Evolutionary conservation across 495 filamentous ascomycete genomes (phyloP).

Genomic region (Pyronema domesticum): DNA sequence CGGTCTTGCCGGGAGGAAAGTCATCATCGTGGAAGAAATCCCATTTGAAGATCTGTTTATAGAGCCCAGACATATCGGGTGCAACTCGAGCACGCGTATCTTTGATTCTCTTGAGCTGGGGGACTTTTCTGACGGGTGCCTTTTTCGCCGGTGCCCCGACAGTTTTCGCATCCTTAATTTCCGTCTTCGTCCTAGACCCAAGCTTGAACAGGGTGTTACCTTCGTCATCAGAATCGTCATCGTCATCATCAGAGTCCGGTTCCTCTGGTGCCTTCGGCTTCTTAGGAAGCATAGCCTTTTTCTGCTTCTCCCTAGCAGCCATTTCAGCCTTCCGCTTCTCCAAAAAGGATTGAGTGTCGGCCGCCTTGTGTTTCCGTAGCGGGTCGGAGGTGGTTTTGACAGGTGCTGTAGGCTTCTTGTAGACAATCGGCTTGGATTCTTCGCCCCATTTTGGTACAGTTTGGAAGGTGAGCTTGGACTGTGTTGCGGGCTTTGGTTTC

Average conservation of each 20-base stretch:
- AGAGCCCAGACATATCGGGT: constrained; percentile 70
- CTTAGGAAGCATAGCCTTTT: constrained; percentile 10
- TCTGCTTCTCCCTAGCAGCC: constrained; percentile 15
- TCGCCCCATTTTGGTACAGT: background rate
- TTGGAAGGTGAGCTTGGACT: constrained; percentile 3
- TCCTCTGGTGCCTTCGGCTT: constrained; percentile 4
- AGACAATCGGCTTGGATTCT: background rate
- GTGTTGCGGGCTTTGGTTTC: background rate
- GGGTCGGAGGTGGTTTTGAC: background rate
- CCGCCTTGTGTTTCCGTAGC: constrained; percentile 7
- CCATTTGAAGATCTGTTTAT: constrained; percentile 76
- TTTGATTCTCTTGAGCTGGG: constrained; percentile 39
- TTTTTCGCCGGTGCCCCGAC: constrained; percentile 5
- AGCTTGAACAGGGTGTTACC: constrained; percentile 21
- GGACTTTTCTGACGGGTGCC: constrained; percentile 29
- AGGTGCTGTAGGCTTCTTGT: background rate
- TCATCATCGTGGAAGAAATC: constrained; percentile 78
- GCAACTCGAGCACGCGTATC: constrained; percentile 87
- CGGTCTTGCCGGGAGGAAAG: constrained; percentile 53
- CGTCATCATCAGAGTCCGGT: constrained; percentile 11
- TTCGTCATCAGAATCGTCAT: constrained; percentile 14
- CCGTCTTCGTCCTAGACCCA: constrained; percentile 14
- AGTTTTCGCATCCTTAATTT: constrained; percentile 7
- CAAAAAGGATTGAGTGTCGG: constrained; percentile 12
- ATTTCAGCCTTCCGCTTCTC: constrained; percentile 17